Percentiles rank a stretch among this genome's conserved stretches.
phyloP scores from a whole-genome alignment of 345 rosid genomes.

The Pistacia integerrima region DNA sequence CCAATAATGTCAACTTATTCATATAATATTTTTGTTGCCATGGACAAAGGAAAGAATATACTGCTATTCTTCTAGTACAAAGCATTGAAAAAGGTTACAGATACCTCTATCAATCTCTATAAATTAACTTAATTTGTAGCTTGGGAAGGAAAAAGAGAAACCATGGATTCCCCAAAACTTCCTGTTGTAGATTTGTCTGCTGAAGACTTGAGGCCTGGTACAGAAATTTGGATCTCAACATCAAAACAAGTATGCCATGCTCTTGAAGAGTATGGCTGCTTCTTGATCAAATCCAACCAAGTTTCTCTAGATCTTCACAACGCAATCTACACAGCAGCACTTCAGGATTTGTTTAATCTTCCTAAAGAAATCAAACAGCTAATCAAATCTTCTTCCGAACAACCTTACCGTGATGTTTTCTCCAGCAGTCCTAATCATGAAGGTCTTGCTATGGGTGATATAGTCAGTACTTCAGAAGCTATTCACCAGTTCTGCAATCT shows the following conservation, averaged over 20 bases:
- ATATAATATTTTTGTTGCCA: too few relatives aligned
- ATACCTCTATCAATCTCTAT: too few relatives aligned
- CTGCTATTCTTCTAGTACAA: too few relatives aligned
- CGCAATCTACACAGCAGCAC: not conserved
- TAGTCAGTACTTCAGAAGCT: not conserved
- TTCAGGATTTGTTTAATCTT: not conserved
- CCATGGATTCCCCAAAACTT: not conserved
- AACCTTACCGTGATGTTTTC: not conserved
- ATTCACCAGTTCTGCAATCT: not conserved
- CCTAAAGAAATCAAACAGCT: constrained; percentile 1
- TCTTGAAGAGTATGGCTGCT: constrained; percentile 13
- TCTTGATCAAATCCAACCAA: not conserved
- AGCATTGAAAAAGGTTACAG: too few relatives aligned
- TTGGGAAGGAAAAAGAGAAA: too few relatives aligned
- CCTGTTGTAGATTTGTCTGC: too few relatives aligned
- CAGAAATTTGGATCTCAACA: not conserved
- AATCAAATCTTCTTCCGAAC: not conserved
- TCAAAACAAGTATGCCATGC: constrained; percentile 3
- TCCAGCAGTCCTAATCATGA: not conserved
- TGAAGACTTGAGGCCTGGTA: not conserved
- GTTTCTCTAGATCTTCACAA: not conserved
- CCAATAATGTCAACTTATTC: too few relatives aligned
- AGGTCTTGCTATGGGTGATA: not conserved
- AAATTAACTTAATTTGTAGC: too few relatives aligned
- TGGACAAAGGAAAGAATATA: too few relatives aligned